phyloP scores from a whole-genome alignment of 2,329 filamentous ascomycete species.

The Calonectria crousiana region DNA sequence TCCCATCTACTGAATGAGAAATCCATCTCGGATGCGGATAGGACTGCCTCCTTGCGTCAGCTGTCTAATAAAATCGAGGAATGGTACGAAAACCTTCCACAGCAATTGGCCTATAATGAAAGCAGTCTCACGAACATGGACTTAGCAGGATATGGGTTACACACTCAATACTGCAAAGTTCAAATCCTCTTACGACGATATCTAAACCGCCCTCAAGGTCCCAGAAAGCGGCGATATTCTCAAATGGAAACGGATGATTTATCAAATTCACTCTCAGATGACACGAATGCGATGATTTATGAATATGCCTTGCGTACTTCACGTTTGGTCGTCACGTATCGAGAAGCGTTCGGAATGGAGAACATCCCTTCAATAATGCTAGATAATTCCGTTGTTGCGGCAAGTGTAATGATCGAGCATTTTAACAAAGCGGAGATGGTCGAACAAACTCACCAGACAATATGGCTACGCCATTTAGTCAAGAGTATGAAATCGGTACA shows the following conservation, averaged over 20 bases:
- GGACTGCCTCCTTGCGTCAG: background rate
- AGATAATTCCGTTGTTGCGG: conserved; percentile 26
- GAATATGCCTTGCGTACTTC: conserved; percentile 24
- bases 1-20: conserved; percentile 22
- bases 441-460: background rate
- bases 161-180: conserved; percentile 26
- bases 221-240: conserved; percentile 15
- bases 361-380: conserved; percentile 32
- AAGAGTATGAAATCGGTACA: conserved; percentile 25
- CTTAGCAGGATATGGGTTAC: conserved; percentile 24
- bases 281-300: background rate
- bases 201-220: background rate
- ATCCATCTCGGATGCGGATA: background rate
- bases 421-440: background rate
- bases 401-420: conserved; percentile 19
- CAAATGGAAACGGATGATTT: background rate
- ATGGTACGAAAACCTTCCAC: conserved; percentile 27
- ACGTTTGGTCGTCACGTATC: conserved; percentile 25
- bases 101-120: conserved; percentile 20
- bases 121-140: conserved; percentile 15
- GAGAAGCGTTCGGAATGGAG: conserved; percentile 28
- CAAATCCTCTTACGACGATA: conserved; percentile 24
- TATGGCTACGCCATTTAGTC: conserved; percentile 24
- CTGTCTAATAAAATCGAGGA: conserved; percentile 17
- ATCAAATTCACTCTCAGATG: background rate